Conservation (phyloP, 805 yeast species). For the Yarrowia phangngaensis region DNA sequence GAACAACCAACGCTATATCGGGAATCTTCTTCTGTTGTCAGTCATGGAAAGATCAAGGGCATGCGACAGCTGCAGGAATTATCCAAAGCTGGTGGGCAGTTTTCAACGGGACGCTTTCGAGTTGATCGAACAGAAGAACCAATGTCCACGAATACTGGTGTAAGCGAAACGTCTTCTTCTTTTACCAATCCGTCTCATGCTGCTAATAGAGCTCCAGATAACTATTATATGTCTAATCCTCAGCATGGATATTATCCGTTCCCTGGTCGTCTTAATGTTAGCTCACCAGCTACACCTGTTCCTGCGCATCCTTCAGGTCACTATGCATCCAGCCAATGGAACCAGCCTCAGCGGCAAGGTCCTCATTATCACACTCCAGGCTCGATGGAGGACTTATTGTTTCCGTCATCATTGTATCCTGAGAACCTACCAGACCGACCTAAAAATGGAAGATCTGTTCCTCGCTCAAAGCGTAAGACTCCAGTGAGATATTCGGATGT, state of each 20-base stretch:
- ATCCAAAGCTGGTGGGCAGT: slow-evolving; percentile 10
- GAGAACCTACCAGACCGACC: slow-evolving; percentile 4
- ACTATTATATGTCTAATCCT: not conserved
- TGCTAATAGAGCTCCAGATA: too few relatives aligned
- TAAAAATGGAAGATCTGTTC: slow-evolving; percentile 5
- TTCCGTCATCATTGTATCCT: slow-evolving; percentile 11
- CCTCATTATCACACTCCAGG: slow-evolving; percentile 21
- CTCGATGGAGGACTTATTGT: slow-evolving; percentile 1
- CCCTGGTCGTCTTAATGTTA: too few relatives aligned
- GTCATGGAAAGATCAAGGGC: slow-evolving; percentile 2
- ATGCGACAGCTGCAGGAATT: slow-evolving; percentile 5
- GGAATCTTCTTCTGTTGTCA: not conserved
- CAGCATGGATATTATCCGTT: not conserved
- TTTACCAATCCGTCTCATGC: not conserved
- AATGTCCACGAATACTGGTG: too few relatives aligned
- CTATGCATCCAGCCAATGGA: too few relatives aligned
- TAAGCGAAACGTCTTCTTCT: not conserved
- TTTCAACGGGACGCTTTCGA: not conserved
- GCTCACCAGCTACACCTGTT: too few relatives aligned
- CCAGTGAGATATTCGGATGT: slow-evolving; percentile 13
- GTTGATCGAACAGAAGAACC: slow-evolving; percentile 1
- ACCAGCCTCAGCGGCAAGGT: too few relatives aligned
- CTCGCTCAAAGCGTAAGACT: slow-evolving; percentile 1
- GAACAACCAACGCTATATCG: not conserved
- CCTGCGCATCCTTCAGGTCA: too few relatives aligned